Percentiles rank a stretch among this genome's conserved stretches.
phyloP scores from a whole-genome alignment of 225 moss, liverwort and hornwort species.

The Physcomitrium patens region DNA sequence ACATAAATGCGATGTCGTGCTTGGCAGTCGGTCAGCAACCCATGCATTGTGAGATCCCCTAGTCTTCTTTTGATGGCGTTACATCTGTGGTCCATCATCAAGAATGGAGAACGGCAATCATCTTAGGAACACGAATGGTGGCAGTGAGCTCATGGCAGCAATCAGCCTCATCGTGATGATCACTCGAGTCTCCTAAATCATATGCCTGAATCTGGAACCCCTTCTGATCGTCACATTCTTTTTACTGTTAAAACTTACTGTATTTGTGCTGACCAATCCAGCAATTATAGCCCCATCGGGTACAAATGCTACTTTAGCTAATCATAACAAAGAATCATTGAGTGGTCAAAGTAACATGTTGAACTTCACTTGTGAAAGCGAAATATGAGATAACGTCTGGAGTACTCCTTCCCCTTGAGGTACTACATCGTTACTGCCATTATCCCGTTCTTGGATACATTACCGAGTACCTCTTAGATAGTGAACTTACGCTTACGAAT shows the following conservation, averaged over 20 bases:
- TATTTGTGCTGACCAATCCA: constrained; percentile 11
- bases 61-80: not conserved
- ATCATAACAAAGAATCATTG: not conserved
- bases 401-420: not conserved
- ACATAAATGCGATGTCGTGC: no score
- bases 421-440: not conserved
- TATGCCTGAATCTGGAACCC: not conserved
- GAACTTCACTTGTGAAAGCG: not conserved
- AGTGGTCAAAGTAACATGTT: constrained; percentile 14
- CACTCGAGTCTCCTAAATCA: not conserved
- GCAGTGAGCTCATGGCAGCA: constrained; percentile 18
- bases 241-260: not conserved
- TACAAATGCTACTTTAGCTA: not conserved
- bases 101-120: constrained; percentile 1
- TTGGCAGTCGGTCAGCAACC: no score
- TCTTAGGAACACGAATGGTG: constrained; percentile 19
- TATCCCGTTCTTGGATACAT: no score
- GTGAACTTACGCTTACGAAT: no score
- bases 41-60: no score
- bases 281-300: not conserved
- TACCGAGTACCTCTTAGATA: no score
- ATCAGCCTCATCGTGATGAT: constrained; percentile 5
- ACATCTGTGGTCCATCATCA: constrained; percentile 5
- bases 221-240: not conserved
- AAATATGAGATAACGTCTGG: constrained; percentile 5